These are phyloP conservation scores for Sugiyamaella americana DNA, from an alignment of 805 yeast genomes.

Conservation along the genomic window DNA sequence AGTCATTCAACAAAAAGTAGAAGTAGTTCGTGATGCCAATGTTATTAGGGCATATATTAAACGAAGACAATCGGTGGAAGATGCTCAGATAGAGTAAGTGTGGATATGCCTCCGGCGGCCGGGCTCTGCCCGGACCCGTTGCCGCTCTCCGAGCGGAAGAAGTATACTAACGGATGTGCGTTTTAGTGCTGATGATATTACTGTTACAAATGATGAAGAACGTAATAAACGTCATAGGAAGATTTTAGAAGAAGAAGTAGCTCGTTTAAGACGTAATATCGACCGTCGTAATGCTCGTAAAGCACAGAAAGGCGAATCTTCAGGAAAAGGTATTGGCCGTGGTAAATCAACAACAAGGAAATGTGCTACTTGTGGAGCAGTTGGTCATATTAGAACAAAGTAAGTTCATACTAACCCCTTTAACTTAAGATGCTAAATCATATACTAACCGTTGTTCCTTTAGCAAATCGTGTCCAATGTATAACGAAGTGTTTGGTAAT, in stretches of 20 bases:
- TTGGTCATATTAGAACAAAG: conserved; percentile 91
- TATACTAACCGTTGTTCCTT: conserved; percentile 10
- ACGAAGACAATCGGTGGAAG: conserved; percentile 58
- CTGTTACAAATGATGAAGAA: conserved; percentile 78
- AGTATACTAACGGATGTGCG: conserved; percentile 5
- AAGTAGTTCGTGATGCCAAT: conserved; percentile 75
- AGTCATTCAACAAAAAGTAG: conserved; percentile 72
- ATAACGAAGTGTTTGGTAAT: conserved; percentile 44
- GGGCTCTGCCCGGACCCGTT: too few species aligned
- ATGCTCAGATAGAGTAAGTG: conserved; percentile 37
- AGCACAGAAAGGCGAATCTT: conserved; percentile 35
- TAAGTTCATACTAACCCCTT: conserved; percentile 7
- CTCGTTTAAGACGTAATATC: conserved; percentile 70
- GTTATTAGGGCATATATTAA: conserved; percentile 79
- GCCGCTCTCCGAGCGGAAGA: too few species aligned
- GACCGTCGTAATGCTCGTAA: conserved; percentile 58
- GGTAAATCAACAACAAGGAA: conserved; percentile 70
- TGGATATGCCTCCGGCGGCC: too few species aligned
- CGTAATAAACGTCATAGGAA: conserved; percentile 71
- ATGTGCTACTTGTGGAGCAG: conserved; percentile 92
- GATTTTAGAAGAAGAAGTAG: conserved; percentile 74
- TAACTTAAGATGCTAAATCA: background rate
- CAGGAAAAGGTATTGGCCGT: conserved; percentile 53
- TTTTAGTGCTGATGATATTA: conserved; percentile 52
- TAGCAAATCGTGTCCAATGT: conserved; percentile 78